Percentiles rank a stretch among this genome's conserved stretches.
These are phyloP conservation scores for Candida sp. DNA, from an alignment of 1,139 yeast species.

Conservation along the genomic window DNA sequence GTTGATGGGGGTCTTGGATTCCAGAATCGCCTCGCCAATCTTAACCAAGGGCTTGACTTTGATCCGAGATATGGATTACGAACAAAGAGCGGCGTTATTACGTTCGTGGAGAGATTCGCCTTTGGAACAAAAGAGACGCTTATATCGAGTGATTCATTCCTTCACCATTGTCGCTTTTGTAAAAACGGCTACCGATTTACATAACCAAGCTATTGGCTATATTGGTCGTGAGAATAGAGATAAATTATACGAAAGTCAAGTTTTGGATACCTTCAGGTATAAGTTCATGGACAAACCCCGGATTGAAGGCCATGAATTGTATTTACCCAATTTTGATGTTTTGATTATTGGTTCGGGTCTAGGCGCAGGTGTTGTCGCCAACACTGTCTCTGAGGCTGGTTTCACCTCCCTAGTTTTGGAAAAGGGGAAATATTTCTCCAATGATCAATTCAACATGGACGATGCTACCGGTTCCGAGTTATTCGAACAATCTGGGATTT, in stretches of 20 bases:
- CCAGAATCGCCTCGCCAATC: conserved; percentile 30
- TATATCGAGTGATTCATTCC: conserved; percentile 23
- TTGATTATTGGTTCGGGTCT: conserved; percentile 56
- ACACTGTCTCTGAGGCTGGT: conserved; percentile 45
- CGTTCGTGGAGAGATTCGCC: conserved; percentile 39
- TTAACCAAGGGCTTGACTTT: conserved; percentile 34
- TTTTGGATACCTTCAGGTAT: conserved; percentile 25
- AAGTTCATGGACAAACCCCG: conserved; percentile 31
- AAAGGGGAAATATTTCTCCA: conserved; percentile 47
- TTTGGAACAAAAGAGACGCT: conserved; percentile 21
- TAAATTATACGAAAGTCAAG: conserved; percentile 22
- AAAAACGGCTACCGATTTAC: conserved; percentile 28
- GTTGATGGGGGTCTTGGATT: conserved; percentile 23
- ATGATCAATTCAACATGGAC: conserved; percentile 31
- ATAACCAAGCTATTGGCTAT: conserved; percentile 29
- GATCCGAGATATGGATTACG: conserved; percentile 33
- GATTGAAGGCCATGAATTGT: conserved; percentile 26
- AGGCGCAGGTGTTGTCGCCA: conserved; percentile 58
- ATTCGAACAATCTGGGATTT: conserved; percentile 40
- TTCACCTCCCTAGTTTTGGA: conserved; percentile 47
- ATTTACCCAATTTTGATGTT: conserved; percentile 39
- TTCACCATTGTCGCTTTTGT: conserved; percentile 22
- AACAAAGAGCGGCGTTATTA: conserved; percentile 27
- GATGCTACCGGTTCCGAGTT: conserved; percentile 38
- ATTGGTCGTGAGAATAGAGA: conserved; percentile 31